A percentile compares a stretch with the other conserved stretches of the same genome.
phyloP scores from a whole-genome alignment of 2,329 filamentous ascomycete genomes.

The Pseudocercospora cruenta region DNA sequence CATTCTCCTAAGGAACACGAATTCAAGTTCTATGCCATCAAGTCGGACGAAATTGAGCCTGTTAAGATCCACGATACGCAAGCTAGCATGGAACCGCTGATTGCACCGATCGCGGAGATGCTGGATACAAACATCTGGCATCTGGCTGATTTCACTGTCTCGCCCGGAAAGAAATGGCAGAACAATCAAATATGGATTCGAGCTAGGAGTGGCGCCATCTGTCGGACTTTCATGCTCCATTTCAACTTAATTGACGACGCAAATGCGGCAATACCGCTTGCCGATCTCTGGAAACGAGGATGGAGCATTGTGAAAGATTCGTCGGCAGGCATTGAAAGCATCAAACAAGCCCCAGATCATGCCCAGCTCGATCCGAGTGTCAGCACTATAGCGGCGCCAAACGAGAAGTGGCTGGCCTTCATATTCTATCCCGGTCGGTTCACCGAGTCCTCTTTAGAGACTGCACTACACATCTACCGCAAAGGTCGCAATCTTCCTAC shows the following conservation, averaged over 20 bases:
- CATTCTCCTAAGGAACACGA: slow-evolving; percentile 88
- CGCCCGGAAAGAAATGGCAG: slow-evolving; percentile 44
- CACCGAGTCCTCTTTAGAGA: slow-evolving; percentile 76
- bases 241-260: slow-evolving; percentile 69
- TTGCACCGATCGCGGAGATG: slow-evolving; percentile 62
- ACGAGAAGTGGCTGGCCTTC: slow-evolving; percentile 82
- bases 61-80: slow-evolving; percentile 49
- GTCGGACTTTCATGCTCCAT: slow-evolving; percentile 70
- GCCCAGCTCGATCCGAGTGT: slow-evolving; percentile 37
- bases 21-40: slow-evolving; percentile 92
- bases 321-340: slow-evolving; percentile 44
- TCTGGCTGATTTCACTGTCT: slow-evolving; percentile 52
- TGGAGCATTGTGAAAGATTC: slow-evolving; percentile 52
- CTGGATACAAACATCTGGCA: slow-evolving; percentile 57
- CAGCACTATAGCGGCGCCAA: slow-evolving; percentile 32
- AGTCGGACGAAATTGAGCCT: slow-evolving; percentile 18
- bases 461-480: slow-evolving; percentile 80
- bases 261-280: slow-evolving; percentile 58
- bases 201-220: slow-evolving; percentile 59
- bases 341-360: slow-evolving; percentile 44
- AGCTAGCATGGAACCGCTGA: slow-evolving; percentile 59
- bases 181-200: slow-evolving; percentile 52
- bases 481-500: slow-evolving; percentile 58
- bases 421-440: slow-evolving; percentile 85
- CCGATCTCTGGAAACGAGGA: slow-evolving; percentile 65